Conservation (phyloP, 2,329 filamentous ascomycete genomes). For the Paraphaeosphaeria sporulosa region DNA sequence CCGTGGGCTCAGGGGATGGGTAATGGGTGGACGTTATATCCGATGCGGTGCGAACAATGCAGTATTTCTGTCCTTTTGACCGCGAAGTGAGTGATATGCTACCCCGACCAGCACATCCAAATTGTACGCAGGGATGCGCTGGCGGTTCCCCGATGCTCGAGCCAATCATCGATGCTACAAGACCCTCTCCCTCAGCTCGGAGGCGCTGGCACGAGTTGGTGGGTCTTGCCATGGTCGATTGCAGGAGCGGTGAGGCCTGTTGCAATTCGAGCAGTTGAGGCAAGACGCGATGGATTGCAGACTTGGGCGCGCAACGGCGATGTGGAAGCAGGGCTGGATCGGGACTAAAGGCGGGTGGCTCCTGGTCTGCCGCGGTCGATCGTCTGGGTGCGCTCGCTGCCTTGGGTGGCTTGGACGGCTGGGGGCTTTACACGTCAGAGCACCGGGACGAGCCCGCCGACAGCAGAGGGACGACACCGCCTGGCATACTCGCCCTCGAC, state of each 20-base stretch:
- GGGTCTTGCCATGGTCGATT: neutral
- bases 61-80: neutral
- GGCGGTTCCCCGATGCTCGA: neutral
- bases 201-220: conserved; percentile 4
- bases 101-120: too few relatives aligned
- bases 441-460: conserved; percentile 3
- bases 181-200: neutral
- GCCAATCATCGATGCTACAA: conserved; percentile 13
- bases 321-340: neutral
- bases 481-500: neutral
- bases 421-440: conserved; percentile 5
- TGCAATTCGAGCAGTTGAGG: neutral
- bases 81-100: too few relatives aligned
- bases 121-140: neutral
- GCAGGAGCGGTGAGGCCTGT: neutral
- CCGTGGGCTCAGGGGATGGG: conserved; percentile 13
- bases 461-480: neutral
- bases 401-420: neutral
- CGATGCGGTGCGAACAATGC: neutral
- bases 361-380: neutral
- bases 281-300: neutral
- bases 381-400: neutral
- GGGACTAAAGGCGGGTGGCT: conserved; percentile 4
- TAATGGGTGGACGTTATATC: conserved; percentile 1
- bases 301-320: neutral